Conservation (phyloP, 805 yeast species). For the Danielia oregonensis region DNA sequence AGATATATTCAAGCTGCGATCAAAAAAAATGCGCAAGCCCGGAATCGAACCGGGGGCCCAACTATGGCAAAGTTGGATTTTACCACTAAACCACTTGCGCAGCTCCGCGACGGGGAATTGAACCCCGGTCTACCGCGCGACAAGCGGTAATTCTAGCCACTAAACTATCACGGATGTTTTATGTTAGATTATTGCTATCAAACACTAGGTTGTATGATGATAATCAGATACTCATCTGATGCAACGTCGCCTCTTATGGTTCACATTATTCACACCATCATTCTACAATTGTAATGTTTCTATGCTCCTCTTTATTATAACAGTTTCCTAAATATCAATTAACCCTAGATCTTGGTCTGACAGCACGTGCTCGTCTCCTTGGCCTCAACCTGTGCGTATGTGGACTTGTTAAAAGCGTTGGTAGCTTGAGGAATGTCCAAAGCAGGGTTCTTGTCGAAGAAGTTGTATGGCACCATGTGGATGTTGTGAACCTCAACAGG, state of each 20-base stretch:
- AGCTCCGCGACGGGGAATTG: conserved; percentile 24
- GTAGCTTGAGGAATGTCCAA: conserved; percentile 71
- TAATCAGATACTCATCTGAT: too few relatives aligned
- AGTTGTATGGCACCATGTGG: conserved; percentile 64
- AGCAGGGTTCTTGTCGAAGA: conserved; percentile 76
- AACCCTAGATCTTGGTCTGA: conserved; percentile 31
- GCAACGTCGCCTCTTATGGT: too few relatives aligned
- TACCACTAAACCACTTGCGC: conserved; percentile 7
- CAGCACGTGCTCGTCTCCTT: conserved; percentile 32
- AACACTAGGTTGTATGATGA: too few relatives aligned
- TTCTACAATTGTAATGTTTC: too few relatives aligned
- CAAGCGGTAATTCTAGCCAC: conserved; percentile 24
- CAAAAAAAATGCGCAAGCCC: conserved; percentile 7
- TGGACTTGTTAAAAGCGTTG: conserved; percentile 64
- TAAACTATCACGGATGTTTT: conserved; percentile 19
- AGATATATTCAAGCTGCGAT: not conserved
- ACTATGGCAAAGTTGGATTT: conserved; percentile 16
- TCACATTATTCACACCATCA: too few relatives aligned
- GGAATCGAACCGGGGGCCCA: conserved; percentile 16
- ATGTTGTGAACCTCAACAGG: conserved; percentile 73
- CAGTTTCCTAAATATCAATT: too few relatives aligned
- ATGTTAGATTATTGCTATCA: too few relatives aligned
- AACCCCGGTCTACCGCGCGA: conserved; percentile 25
- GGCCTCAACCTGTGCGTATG: conserved; percentile 28
- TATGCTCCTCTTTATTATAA: too few relatives aligned